Conservation (phyloP, 495 filamentous ascomycete species). For the Evernia prunastri region DNA sequence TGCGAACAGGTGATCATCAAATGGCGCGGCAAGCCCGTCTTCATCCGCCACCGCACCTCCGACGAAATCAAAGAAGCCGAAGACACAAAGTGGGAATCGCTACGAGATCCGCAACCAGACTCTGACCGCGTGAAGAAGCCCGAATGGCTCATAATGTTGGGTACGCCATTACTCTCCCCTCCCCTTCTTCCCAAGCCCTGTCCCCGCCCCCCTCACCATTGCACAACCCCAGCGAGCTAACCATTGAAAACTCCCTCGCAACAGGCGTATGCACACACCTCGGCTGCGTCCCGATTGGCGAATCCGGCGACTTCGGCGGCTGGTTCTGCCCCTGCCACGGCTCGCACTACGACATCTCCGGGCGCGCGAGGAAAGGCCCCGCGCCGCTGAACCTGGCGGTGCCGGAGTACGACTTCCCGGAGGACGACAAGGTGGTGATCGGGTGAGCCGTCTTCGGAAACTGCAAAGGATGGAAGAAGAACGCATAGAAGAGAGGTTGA, state of each 20-base stretch:
- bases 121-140: constrained; percentile 92
- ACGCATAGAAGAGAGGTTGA: not conserved
- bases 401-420: constrained; percentile 78
- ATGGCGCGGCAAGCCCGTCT: constrained; percentile 99
- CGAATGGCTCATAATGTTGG: constrained; percentile 99
- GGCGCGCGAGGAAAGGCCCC: constrained; percentile 90
- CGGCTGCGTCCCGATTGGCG: constrained; percentile 97
- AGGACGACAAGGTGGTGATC: constrained; percentile 71
- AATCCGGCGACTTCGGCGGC: constrained; percentile 94
- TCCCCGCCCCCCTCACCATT: not conserved
- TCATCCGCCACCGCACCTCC: constrained; percentile 96
- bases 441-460: constrained; percentile 49
- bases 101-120: constrained; percentile 90
- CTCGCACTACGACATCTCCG: constrained; percentile 99
- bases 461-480: not conserved
- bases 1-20: constrained; percentile 86
- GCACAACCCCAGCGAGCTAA: constrained; percentile 5
- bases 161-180: constrained; percentile 47
- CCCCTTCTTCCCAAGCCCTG: not conserved
- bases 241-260: not conserved
- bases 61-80: constrained; percentile 83
- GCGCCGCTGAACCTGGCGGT: constrained; percentile 97
- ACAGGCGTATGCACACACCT: constrained; percentile 96
- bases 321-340: constrained; percentile 99
- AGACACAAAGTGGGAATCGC: constrained; percentile 60